These are phyloP conservation scores for Erodium maritimum DNA, from an alignment of 345 rosid species.

Conservation along the genomic window DNA sequence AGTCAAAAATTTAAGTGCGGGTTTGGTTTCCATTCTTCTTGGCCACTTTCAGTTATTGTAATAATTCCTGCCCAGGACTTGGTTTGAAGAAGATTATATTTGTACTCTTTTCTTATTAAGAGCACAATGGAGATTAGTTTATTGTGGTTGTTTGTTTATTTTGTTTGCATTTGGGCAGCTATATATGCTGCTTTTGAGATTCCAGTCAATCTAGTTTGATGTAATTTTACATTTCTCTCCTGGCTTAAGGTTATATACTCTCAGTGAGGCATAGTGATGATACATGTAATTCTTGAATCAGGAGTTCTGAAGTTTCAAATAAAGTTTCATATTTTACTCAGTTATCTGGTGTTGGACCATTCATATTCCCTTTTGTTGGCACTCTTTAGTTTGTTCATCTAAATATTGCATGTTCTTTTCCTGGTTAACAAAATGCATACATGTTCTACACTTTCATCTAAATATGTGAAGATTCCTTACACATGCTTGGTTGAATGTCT, in stretches of 20 bases:
- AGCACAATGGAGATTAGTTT: slow-evolving; percentile 2
- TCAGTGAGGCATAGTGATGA: background rate
- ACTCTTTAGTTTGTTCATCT: background rate
- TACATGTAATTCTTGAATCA: background rate
- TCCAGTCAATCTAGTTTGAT: background rate
- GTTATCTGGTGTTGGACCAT: background rate
- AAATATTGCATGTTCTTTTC: background rate
- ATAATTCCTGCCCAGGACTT: slow-evolving; percentile 19
- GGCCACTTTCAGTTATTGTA: slow-evolving; percentile 11
- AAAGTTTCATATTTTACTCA: slow-evolving; percentile 2
- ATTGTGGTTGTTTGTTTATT: slow-evolving; percentile 4
- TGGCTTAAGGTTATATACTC: background rate
- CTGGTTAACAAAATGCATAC: background rate
- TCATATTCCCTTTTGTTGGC: background rate
- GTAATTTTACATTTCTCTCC: background rate
- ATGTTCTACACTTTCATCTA: background rate
- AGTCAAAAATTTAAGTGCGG: slow-evolving; percentile 29
- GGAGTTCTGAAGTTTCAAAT: slow-evolving; percentile 2
- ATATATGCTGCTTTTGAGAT: slow-evolving; percentile 8
- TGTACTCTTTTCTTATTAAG: slow-evolving; percentile 2
- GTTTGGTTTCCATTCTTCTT: slow-evolving; percentile 7
- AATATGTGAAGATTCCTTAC: background rate
- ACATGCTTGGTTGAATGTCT: background rate
- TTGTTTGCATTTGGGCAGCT: background rate
- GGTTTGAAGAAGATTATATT: slow-evolving; percentile 2